Evolutionary conservation across 2,329 filamentous ascomycete genomes (phyloP).

Genomic region (Colletotrichum sp.): DNA sequence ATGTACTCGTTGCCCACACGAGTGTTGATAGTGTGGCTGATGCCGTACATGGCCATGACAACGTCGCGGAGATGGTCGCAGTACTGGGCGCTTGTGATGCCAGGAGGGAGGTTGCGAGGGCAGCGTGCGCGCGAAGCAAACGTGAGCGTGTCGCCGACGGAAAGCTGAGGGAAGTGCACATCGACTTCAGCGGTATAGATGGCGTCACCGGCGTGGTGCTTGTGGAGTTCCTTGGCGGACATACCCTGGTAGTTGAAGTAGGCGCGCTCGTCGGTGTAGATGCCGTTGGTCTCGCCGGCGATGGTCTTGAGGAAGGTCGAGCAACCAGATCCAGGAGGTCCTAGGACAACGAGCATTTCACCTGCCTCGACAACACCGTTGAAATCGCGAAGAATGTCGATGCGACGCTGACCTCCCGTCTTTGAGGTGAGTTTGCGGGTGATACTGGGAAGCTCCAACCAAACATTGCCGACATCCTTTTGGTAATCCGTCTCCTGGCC

Average conservation of each 20-base stretch:
- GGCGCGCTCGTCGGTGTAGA: slow-evolving; percentile 37
- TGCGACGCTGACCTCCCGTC: slow-evolving; percentile 31
- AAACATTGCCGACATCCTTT: slow-evolving; percentile 44
- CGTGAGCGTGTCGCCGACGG: slow-evolving; percentile 64
- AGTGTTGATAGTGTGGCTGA: slow-evolving; percentile 58
- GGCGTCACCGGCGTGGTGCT: slow-evolving; percentile 56
- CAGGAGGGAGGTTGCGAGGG: slow-evolving; percentile 51
- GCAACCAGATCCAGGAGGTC: slow-evolving; percentile 61
- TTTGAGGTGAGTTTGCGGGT: slow-evolving; percentile 34
- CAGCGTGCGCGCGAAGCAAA: slow-evolving; percentile 63
- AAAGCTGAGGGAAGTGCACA: slow-evolving; percentile 64
- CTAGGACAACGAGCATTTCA: slow-evolving; percentile 63
- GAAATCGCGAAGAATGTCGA: slow-evolving; percentile 55
- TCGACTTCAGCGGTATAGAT: slow-evolving; percentile 73
- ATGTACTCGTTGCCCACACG: slow-evolving; percentile 60
- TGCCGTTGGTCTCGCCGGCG: slow-evolving; percentile 68
- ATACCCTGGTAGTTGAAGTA: slow-evolving; percentile 22
- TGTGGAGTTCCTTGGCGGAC: slow-evolving; percentile 11
- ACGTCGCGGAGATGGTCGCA: slow-evolving; percentile 56
- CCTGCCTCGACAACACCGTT: slow-evolving; percentile 58
- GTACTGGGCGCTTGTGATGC: slow-evolving; percentile 44
- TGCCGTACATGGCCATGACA: slow-evolving; percentile 59
- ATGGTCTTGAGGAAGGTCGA: slow-evolving; percentile 73
- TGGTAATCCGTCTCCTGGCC: slow-evolving; percentile 47
- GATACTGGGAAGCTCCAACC: slow-evolving; percentile 30